Conservation (phyloP, 768 basidiomycete species). For the Cyclocybe aegerita region DNA sequence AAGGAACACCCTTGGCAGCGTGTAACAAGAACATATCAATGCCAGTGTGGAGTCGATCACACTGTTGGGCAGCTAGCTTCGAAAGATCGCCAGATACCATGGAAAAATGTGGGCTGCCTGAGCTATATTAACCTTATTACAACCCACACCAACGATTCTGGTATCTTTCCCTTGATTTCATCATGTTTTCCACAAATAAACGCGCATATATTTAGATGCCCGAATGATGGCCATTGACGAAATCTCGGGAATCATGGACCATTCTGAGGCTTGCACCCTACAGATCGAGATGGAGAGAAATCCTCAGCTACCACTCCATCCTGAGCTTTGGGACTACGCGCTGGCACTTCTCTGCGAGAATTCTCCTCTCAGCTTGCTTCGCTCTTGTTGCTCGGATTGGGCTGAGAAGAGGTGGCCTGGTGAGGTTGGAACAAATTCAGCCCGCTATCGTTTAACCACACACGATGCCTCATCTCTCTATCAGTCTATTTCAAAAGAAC, state of each 20-base stretch:
- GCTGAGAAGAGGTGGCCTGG: conserved; percentile 15
- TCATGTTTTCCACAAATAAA: neutral
- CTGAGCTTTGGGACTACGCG: conserved; percentile 10
- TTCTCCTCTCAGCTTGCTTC: conserved; percentile 19
- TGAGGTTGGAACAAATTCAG: conserved; percentile 13
- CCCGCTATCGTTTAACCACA: conserved; percentile 11
- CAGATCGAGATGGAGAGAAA: conserved; percentile 17
- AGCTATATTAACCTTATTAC: conserved; percentile 16
- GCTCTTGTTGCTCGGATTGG: conserved; percentile 17
- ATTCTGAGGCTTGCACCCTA: conserved; percentile 13
- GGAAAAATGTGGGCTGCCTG: conserved; percentile 16
- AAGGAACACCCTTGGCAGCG: conserved; percentile 1
- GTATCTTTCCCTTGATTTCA: neutral
- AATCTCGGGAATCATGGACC: conserved; percentile 19
- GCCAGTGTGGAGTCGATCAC: conserved; percentile 16
- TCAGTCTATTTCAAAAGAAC: conserved; percentile 16
- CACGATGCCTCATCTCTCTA: conserved; percentile 23
- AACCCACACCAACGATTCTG: conserved; percentile 6
- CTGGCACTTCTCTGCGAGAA: conserved; percentile 15
- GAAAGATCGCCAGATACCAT: conserved; percentile 15
- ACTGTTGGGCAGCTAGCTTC: conserved; percentile 8
- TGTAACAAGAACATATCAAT: conserved; percentile 12
- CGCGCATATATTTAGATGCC: conserved; percentile 10
- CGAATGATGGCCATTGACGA: conserved; percentile 15
- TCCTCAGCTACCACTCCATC: conserved; percentile 16